phyloP scores from a whole-genome alignment of 345 rosid genomes.

The Crucihimalaya himalaica region DNA sequence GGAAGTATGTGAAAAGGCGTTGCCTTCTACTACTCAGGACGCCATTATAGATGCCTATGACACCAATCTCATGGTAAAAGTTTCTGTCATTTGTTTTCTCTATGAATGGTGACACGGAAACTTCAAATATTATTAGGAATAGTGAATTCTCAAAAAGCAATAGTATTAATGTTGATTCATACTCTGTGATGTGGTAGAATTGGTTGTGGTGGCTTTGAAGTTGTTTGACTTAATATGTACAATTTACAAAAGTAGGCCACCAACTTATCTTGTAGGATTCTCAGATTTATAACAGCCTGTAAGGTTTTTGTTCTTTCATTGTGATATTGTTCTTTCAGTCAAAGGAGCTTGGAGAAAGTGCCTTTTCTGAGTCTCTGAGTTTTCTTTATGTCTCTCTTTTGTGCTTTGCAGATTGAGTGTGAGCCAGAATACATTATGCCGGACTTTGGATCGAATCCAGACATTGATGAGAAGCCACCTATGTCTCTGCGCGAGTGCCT shows the following conservation, averaged over 20 bases:
- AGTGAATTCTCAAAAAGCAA: not conserved
- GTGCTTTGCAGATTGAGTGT: conserved; percentile 67
- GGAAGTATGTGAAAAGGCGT: conserved; percentile 49
- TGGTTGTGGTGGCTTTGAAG: conserved; percentile 12
- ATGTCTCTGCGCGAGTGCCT: conserved; percentile 77
- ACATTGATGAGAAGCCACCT: conserved; percentile 85
- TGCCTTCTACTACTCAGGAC: conserved; percentile 68
- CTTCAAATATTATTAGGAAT: not conserved
- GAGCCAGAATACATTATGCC: conserved; percentile 89
- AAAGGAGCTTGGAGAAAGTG: not conserved
- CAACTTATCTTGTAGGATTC: not conserved
- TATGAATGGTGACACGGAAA: not conserved
- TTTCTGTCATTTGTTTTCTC: not conserved
- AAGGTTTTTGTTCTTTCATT: conserved; percentile 8
- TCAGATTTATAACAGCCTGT: not conserved
- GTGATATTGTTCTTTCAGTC: not conserved
- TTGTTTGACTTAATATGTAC: not conserved
- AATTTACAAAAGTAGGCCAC: not conserved
- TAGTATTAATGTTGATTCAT: not conserved
- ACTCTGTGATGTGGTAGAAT: not conserved
- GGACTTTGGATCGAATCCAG: conserved; percentile 79
- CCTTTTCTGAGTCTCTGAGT: not conserved
- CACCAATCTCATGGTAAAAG: conserved; percentile 60
- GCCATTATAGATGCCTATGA: conserved; percentile 60
- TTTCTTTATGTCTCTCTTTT: not conserved